Evolutionary conservation across 352 stramenopile genomes (phyloP).

Genomic region (Globisporangium lucens): DNA sequence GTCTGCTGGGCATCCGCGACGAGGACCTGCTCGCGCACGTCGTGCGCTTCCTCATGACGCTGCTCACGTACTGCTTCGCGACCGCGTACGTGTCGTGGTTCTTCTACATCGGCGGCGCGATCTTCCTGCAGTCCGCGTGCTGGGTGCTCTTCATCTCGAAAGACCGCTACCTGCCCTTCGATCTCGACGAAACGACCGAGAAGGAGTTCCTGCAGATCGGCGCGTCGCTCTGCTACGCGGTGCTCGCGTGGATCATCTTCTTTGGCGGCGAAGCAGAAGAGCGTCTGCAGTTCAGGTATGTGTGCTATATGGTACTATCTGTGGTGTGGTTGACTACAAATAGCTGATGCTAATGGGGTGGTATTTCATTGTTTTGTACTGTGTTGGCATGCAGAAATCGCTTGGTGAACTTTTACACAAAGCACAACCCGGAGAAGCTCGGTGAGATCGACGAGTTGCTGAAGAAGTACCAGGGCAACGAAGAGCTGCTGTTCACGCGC

Average conservation of each 20-base stretch:
- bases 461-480: constrained; percentile 71
- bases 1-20: constrained; percentile 29
- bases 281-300: constrained; percentile 47
- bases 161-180: constrained; percentile 26
- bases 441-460: constrained; percentile 56
- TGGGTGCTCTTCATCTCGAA: constrained; percentile 54
- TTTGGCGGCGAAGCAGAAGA: constrained; percentile 36
- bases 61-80: constrained; percentile 49
- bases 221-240: constrained; percentile 40
- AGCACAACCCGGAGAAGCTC: constrained; percentile 75
- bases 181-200: constrained; percentile 36
- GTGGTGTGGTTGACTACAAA: not conserved
- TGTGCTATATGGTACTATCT: not conserved
- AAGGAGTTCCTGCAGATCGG: constrained; percentile 42
- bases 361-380: constrained; percentile 1
- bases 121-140: constrained; percentile 54
- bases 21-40: constrained; percentile 46
- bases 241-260: constrained; percentile 46
- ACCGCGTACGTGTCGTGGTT: constrained; percentile 34
- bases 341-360: not conserved
- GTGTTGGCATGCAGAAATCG: constrained; percentile 14
- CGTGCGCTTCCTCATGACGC: constrained; percentile 54
- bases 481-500: constrained; percentile 72
- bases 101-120: constrained; percentile 36
- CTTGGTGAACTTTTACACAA: constrained; percentile 63